Conservation (phyloP, 306 rosid genomes). For the Carpinus viminea region DNA sequence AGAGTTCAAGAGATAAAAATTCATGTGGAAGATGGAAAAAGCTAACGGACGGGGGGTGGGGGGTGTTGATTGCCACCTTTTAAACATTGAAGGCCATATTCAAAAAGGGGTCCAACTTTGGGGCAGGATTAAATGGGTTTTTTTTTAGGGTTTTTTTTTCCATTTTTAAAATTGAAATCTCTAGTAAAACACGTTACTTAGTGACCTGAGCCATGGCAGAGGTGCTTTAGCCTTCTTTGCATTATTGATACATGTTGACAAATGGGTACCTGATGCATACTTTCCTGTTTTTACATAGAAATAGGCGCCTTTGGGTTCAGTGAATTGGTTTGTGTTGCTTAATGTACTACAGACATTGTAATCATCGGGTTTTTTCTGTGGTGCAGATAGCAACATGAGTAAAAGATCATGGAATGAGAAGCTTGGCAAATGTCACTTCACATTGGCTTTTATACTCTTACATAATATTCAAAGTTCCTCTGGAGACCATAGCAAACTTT, state of each 20-base stretch:
- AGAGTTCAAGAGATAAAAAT: too few species aligned
- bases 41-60: too few species aligned
- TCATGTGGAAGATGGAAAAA: too few species aligned
- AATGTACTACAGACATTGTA: constrained; percentile 13
- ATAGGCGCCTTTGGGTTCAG: background rate
- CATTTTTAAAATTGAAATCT: background rate
- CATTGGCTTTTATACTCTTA: constrained; percentile 74
- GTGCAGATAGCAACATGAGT: constrained; percentile 55
- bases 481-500: constrained; percentile 31
- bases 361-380: constrained; percentile 26
- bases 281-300: background rate
- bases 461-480: constrained; percentile 55
- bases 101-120: too few species aligned
- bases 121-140: too few species aligned
- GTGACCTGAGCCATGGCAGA: background rate
- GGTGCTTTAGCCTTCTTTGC: background rate
- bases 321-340: constrained; percentile 2
- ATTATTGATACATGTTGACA: background rate
- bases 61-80: too few species aligned
- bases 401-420: constrained; percentile 71
- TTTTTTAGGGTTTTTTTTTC: too few species aligned
- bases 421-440: constrained; percentile 76
- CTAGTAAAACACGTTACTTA: background rate
- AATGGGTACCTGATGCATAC: background rate
- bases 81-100: too few species aligned